These are phyloP conservation scores for Xylaria nigripes DNA, from an alignment of 495 filamentous ascomycete genomes.

Conservation along the genomic window DNA sequence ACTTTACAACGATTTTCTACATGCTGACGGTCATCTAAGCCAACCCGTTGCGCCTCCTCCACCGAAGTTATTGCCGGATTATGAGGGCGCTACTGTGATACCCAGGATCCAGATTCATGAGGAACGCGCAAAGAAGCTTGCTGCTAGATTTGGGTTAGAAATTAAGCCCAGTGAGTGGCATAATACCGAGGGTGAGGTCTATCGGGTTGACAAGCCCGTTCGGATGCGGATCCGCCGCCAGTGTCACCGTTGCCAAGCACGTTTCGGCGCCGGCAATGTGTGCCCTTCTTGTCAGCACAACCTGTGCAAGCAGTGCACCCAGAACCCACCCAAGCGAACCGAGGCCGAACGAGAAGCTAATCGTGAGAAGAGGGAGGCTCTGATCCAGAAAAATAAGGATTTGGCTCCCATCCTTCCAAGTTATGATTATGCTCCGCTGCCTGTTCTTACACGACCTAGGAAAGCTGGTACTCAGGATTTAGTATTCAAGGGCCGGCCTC, in stretches of 20 bases:
- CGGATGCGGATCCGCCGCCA: conserved; percentile 83
- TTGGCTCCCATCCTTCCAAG: conserved; percentile 39
- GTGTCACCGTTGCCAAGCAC: conserved; percentile 69
- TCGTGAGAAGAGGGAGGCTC: conserved; percentile 35
- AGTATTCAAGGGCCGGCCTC: conserved; percentile 51
- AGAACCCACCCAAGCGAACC: conserved; percentile 52
- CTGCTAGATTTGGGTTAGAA: conserved; percentile 65
- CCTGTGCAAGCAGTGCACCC: conserved; percentile 71
- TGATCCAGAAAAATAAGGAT: conserved; percentile 42
- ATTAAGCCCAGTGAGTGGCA: conserved; percentile 65
- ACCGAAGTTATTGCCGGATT: conserved; percentile 18
- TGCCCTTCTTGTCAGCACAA: conserved; percentile 67
- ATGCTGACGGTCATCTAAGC: background rate
- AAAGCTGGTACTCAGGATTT: conserved; percentile 63
- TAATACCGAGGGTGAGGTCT: conserved; percentile 46
- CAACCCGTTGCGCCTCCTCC: conserved; percentile 21
- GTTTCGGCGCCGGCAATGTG: conserved; percentile 60
- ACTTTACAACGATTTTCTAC: background rate
- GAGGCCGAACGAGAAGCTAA: conserved; percentile 43
- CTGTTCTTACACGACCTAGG: conserved; percentile 51
- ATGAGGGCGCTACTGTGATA: conserved; percentile 32
- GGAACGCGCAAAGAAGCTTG: conserved; percentile 61
- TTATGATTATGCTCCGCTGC: conserved; percentile 35
- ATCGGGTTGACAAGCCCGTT: conserved; percentile 79
- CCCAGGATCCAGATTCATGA: conserved; percentile 48